These are phyloP conservation scores for Geranium incanum DNA, from an alignment of 441 rosid species.

Conservation along the genomic window DNA sequence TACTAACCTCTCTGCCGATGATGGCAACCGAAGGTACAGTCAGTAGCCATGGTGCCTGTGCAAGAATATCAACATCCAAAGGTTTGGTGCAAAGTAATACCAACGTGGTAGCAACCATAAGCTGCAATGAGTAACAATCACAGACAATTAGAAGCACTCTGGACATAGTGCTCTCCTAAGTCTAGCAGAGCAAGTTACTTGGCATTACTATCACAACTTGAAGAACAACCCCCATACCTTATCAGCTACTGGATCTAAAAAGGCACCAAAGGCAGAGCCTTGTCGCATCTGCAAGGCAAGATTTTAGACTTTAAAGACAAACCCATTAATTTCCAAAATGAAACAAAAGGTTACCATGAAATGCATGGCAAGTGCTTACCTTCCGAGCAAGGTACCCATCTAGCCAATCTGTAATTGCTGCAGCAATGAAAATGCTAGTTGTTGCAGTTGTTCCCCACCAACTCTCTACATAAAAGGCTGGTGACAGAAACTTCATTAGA, in stretches of 20 bases:
- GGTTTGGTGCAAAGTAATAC: constrained; percentile 75
- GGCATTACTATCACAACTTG: not conserved
- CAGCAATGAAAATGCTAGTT: constrained; percentile 74
- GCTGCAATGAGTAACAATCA: constrained; percentile 39
- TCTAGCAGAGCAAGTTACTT: not conserved
- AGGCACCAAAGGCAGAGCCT: constrained; percentile 88
- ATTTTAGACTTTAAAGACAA: not conserved
- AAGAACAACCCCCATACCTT: constrained; percentile 42
- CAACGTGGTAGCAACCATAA: constrained; percentile 94
- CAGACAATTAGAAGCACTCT: constrained; percentile 17
- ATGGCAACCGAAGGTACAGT: constrained; percentile 78
- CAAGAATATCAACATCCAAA: constrained; percentile 44
- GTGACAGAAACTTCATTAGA: constrained; percentile 15
- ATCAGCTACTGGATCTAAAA: constrained; percentile 94
- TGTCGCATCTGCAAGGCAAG: constrained; percentile 56
- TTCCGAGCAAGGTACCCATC: constrained; percentile 94
- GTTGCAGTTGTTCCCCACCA: constrained; percentile 88
- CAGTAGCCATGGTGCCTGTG: constrained; percentile 68
- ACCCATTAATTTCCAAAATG: not conserved
- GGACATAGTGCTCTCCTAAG: not conserved
- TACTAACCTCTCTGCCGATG: constrained; percentile 82
- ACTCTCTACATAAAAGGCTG: constrained; percentile 78
- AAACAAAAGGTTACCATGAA: not conserved
- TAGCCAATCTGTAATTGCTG: constrained; percentile 95
- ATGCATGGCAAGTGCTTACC: constrained; percentile 31